These are phyloP conservation scores for Naganishia albida DNA, from an alignment of 1,284 basidiomycete genomes.

Conservation along the genomic window DNA sequence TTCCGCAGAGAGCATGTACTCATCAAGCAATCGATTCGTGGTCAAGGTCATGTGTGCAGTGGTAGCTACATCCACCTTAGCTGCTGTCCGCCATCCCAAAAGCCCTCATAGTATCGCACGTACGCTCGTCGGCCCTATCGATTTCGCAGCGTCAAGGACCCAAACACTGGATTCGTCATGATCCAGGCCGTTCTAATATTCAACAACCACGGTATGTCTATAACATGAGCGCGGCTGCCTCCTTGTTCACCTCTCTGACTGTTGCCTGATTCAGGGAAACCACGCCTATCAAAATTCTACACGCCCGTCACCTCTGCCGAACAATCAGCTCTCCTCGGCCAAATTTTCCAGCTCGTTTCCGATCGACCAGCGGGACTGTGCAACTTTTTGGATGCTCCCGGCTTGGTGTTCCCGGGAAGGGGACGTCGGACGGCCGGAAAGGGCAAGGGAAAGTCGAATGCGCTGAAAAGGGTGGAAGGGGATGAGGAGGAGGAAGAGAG, in stretches of 20 bases:
- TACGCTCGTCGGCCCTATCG: background rate
- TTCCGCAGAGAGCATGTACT: background rate
- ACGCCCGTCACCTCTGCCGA: conserved; percentile 69
- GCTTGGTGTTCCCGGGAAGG: conserved; percentile 59
- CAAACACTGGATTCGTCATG: conserved; percentile 57
- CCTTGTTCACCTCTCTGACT: conserved; percentile 62
- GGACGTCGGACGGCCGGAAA: conserved; percentile 8
- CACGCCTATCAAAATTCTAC: conserved; percentile 95
- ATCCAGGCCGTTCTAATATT: conserved; percentile 83
- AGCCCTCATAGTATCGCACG: background rate
- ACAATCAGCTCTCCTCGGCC: conserved; percentile 62
- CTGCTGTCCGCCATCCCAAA: background rate
- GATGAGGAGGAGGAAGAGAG: conserved; percentile 35
- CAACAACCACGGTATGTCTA: conserved; percentile 59
- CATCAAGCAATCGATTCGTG: background rate
- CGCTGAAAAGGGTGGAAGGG: background rate
- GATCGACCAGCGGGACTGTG: conserved; percentile 75
- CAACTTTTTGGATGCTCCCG: conserved; percentile 89
- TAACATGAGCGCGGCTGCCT: conserved; percentile 27
- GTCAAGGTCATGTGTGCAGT: background rate
- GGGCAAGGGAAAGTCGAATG: conserved; percentile 38
- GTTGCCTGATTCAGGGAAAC: conserved; percentile 73
- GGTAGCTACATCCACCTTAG: too few relatives aligned
- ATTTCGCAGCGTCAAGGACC: background rate
- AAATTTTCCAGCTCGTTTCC: conserved; percentile 81